Percentiles rank a stretch among this genome's conserved stretches.
phyloP scores from a whole-genome alignment of 176 grass and related monocot species.

The Carex pumila region DNA sequence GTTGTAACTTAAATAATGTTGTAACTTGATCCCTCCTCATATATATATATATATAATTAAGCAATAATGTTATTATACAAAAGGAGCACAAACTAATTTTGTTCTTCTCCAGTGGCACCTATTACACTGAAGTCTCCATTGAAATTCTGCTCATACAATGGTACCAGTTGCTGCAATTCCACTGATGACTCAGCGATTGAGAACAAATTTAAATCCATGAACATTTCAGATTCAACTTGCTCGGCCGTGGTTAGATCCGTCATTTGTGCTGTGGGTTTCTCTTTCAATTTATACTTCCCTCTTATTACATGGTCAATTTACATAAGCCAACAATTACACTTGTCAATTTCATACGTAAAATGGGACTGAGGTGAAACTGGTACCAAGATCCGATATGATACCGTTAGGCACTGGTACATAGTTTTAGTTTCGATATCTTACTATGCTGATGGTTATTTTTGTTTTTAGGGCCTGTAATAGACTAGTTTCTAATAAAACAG shows the following conservation, averaged over 20 bases:
- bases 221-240: conserved; percentile 30
- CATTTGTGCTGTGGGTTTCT: conserved; percentile 24
- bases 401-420: no score
- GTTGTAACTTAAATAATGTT: no score
- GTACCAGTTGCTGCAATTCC: conserved; percentile 43
- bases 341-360: no score
- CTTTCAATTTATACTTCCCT: neutral
- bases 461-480: no score
- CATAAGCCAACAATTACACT: neutral
- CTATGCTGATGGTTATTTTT: no score
- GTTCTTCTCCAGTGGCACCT: conserved; percentile 29
- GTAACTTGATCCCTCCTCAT: no score
- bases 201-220: conserved; percentile 29
- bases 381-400: no score
- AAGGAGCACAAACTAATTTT: neutral
- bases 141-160: conserved; percentile 37
- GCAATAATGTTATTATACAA: neutral
- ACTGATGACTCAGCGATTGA: conserved; percentile 26
- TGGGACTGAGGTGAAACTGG: no score
- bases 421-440: no score
- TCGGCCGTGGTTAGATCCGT: conserved; percentile 29
- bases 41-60: neutral
- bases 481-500: no score
- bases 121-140: conserved; percentile 24
- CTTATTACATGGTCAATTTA: neutral